Percentiles rank a stretch among this genome's conserved stretches.
phyloP scores from a whole-genome alignment of 2,329 filamentous ascomycete species.

The Paecilomyces sp. region DNA sequence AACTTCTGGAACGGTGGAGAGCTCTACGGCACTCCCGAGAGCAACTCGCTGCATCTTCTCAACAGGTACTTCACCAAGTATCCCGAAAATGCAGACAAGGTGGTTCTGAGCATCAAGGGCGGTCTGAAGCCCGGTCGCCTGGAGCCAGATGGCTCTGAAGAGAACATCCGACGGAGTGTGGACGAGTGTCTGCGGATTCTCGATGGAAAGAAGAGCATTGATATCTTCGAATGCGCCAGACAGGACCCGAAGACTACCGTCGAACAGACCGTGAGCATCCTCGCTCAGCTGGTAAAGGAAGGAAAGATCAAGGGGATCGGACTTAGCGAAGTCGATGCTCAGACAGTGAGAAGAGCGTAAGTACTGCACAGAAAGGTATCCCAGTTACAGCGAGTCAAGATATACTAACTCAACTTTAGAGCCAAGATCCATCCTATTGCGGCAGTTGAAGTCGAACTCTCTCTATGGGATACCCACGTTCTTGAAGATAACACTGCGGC shows the following conservation, averaged over 20 bases:
- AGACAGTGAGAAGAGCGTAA: constrained; percentile 36
- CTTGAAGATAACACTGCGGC: constrained; percentile 51
- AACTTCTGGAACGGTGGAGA: constrained; percentile 58
- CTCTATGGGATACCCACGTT: constrained; percentile 50
- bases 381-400: not conserved
- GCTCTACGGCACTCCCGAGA: constrained; percentile 54
- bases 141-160: constrained; percentile 45
- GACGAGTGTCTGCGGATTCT: constrained; percentile 50
- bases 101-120: constrained; percentile 59
- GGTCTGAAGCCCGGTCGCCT: constrained; percentile 32
- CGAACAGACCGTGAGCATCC: constrained; percentile 37
- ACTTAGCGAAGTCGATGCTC: constrained; percentile 37
- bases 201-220: constrained; percentile 52
- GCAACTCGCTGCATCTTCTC: constrained; percentile 54
- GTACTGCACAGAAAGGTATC: constrained; percentile 8
- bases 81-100: constrained; percentile 56
- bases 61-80: constrained; percentile 57
- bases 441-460: constrained; percentile 56
- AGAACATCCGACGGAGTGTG: constrained; percentile 50
- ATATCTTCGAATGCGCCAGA: constrained; percentile 54
- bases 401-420: constrained; percentile 11
- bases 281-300: constrained; percentile 33
- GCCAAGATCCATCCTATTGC: constrained; percentile 49
- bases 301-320: constrained; percentile 40
- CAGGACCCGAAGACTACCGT: constrained; percentile 47